Base-by-base conservation (phyloP, 768 basidiomycete genomes). In the Boletus fagicola region DNA sequence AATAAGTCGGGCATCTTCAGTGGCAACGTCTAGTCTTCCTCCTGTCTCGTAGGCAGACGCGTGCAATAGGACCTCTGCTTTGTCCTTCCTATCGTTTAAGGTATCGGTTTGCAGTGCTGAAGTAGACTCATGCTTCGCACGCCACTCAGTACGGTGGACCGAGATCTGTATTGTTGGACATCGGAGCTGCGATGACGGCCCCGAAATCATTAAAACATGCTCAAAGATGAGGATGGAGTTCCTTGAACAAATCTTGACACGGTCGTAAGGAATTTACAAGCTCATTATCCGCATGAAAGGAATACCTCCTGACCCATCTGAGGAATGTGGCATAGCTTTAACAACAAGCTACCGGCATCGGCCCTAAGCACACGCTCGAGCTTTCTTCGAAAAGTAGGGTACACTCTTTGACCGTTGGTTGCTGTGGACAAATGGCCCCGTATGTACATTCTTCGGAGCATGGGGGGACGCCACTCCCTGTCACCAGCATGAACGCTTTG, bases 1-100 rank as follows among this genome's bases (percentile, higher is more conserved):
- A 57, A 49, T 22, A 74, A 71, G 48, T 42, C 48, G 70, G 43
- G 73, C 53, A 72, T 74, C 38, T 56, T 74, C 35, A 55, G 38
- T 40, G 72, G 69, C 11, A 63, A 67, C 38, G 52, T 69, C 33
- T 51, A 40, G 50, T 6, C 18, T 49, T 30, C 33, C 24, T 20
- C 54, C 10, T 36, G 26, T 42, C 35, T 12, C n/a, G 16, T 46
- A 24, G 24, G n/a, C 40, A 43, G 16, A 28, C 13, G 26, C 26
- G 24, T 28, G 31, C 26, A 36, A 43, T n/a, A 0, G 16, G 9
- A 36, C 12, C 30, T 48, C 1, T 35, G 39, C 16, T 42, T 42
- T 57, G 35, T 26, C 36, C 15, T 38, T 38, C 33, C n/a, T 48
- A 9, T 55, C 12, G 12, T 35, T 28, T n/a, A 5, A 16, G 3